Percentiles rank a stretch among this genome's conserved stretches.
phyloP scores from a whole-genome alignment of 345 rosid genomes.

The Balakata baccata region DNA sequence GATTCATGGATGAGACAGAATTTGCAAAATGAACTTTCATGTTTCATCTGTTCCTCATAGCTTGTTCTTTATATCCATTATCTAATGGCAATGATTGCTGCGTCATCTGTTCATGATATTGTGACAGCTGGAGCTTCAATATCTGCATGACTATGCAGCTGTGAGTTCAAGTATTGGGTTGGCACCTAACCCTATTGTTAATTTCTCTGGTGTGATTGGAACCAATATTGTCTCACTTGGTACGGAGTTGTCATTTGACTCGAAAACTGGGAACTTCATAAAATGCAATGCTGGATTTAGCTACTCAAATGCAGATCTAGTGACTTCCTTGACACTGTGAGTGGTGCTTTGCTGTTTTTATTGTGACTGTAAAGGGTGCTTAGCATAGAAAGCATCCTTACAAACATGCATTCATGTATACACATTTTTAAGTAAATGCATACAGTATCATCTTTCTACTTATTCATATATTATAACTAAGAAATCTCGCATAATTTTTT shows the following conservation, averaged over 20 bases:
- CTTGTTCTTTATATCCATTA: not conserved
- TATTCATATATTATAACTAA: not conserved
- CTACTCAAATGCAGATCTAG: conserved; percentile 63
- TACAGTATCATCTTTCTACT: not conserved
- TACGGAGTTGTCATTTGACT: conserved; percentile 74
- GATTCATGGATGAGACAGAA: not conserved
- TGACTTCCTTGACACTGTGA: conserved; percentile 71
- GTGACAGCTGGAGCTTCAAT: conserved; percentile 79
- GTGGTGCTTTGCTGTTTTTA: conserved; percentile 12
- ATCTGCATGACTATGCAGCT: conserved; percentile 81
- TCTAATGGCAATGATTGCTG: not conserved
- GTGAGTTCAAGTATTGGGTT: conserved; percentile 76
- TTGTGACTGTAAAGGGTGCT: not conserved
- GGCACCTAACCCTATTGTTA: conserved; percentile 72
- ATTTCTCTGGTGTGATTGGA: conserved; percentile 82
- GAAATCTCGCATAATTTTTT: not conserved
- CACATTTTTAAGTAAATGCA: not conserved
- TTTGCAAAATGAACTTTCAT: not conserved
- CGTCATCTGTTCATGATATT: conserved; percentile 11
- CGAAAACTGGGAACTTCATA: conserved; percentile 68
- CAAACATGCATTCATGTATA: not conserved
- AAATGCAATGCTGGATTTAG: conserved; percentile 76
- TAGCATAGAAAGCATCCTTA: not conserved
- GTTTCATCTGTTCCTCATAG: not conserved
- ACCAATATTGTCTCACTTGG: conserved; percentile 57